Percentiles rank a stretch among this genome's conserved stretches.
These are phyloP conservation scores for Pseudogymnoascus sp. DNA, from an alignment of 2,329 filamentous ascomycete genomes.

Conservation along the genomic window DNA sequence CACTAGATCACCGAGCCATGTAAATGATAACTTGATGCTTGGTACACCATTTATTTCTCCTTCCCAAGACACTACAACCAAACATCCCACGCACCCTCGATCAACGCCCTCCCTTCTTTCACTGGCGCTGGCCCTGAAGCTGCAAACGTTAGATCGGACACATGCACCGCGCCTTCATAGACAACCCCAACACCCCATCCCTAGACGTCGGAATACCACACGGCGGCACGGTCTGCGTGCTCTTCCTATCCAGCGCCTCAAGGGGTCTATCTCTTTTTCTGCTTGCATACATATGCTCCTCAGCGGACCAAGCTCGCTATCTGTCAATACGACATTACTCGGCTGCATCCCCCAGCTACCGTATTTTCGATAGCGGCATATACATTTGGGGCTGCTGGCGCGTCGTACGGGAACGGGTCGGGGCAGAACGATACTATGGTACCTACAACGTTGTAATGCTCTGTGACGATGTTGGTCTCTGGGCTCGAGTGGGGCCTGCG, in stretches of 20 bases:
- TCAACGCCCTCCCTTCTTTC: conserved; percentile 5
- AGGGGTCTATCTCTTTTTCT: not conserved
- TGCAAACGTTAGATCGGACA: not conserved
- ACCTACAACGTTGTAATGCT: not conserved
- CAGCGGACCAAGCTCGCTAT: not conserved
- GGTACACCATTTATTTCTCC: not conserved
- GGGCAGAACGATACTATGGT: not conserved
- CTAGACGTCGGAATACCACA: not conserved
- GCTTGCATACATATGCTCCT: not conserved
- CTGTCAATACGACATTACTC: not conserved
- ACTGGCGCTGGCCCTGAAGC: not conserved
- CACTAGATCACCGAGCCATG: not conserved
- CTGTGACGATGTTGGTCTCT: not conserved
- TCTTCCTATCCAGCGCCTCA: not conserved
- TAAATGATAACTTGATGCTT: not conserved
- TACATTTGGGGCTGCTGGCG: not conserved
- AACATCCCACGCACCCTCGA: conserved; percentile 8
- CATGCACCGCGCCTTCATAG: not conserved
- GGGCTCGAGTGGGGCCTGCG: not conserved
- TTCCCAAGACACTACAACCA: conserved; percentile 10
- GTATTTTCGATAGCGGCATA: not conserved
- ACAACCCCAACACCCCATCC: conserved; percentile 6
- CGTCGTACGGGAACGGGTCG: not conserved
- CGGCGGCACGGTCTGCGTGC: not conserved
- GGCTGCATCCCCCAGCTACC: not conserved